Conservation (phyloP, 345 rosid species). For the Durio zibethinus region DNA sequence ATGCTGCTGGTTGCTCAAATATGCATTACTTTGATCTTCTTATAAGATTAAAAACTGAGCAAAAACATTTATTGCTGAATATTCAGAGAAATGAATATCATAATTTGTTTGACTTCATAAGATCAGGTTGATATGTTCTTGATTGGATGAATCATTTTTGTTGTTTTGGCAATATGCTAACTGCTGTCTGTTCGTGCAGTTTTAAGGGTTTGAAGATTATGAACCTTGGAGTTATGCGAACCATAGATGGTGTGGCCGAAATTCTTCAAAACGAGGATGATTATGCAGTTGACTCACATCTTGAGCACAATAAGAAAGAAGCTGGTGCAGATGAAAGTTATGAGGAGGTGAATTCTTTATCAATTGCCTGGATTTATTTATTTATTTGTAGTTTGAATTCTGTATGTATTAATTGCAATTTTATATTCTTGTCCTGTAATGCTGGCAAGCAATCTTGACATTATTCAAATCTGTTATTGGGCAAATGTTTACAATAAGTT, state of each 20-base stretch:
- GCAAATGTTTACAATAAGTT: not conserved
- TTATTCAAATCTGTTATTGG: not conserved
- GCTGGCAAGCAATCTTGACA: not conserved
- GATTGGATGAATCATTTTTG: slow-evolving; percentile 2
- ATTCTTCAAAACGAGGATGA: slow-evolving; percentile 78
- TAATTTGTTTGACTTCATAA: slow-evolving; percentile 77
- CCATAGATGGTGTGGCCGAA: slow-evolving; percentile 64
- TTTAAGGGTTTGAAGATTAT: slow-evolving; percentile 82
- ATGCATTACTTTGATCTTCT: slow-evolving; percentile 99
- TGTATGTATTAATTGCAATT: too few species aligned
- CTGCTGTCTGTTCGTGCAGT: slow-evolving; percentile 37
- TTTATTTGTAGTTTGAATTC: not conserved
- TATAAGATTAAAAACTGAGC: slow-evolving; percentile 85
- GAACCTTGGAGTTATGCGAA: slow-evolving; percentile 69
- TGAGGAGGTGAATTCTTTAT: slow-evolving; percentile 57
- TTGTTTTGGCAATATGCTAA: not conserved
- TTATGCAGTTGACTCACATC: slow-evolving; percentile 92
- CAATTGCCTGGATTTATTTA: not conserved
- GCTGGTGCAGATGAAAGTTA: slow-evolving; percentile 94
- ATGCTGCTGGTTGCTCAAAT: slow-evolving; percentile 96
- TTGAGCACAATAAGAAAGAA: slow-evolving; percentile 73
- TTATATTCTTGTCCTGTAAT: not conserved
- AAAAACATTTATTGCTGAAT: slow-evolving; percentile 93
- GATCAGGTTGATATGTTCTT: slow-evolving; percentile 37
- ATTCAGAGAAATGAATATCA: slow-evolving; percentile 97